phyloP scores from a whole-genome alignment of 1,139 yeast species.

The Yamadazyma atlantica region DNA sequence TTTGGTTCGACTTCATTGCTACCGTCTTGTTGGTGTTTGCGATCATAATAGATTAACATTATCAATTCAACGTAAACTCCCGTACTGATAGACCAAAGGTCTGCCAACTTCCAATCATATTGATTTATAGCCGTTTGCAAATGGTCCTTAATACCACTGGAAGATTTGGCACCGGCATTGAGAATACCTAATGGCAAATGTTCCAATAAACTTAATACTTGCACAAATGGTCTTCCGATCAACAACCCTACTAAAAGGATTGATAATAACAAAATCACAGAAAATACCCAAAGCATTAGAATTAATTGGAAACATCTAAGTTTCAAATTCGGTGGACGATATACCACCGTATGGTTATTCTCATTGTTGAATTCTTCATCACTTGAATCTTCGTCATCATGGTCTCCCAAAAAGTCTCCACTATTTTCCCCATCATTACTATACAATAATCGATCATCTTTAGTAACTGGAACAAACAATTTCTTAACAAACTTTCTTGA shows the following conservation, averaged over 20 bases:
- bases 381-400: conserved; percentile 40
- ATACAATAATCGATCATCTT: conserved; percentile 65
- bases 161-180: neutral
- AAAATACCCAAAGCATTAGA: conserved; percentile 66
- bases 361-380: conserved; percentile 52
- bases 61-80: conserved; percentile 22
- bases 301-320: conserved; percentile 57
- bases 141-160: neutral
- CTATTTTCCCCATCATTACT: conserved; percentile 21
- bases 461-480: conserved; percentile 80
- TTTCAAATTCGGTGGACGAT: conserved; percentile 80
- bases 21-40: neutral
- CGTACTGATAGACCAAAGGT: conserved; percentile 22
- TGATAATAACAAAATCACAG: conserved; percentile 49
- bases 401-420: conserved; percentile 8
- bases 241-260: conserved; percentile 33
- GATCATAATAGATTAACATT: conserved; percentile 13
- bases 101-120: conserved; percentile 25
- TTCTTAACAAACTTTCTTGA: conserved; percentile 62
- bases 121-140: conserved; percentile 2
- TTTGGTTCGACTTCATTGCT: conserved; percentile 1
- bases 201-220: neutral
- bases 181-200: neutral
- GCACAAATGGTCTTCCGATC: conserved; percentile 36
- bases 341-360: conserved; percentile 71